Percentiles rank a stretch among this genome's conserved stretches.
Evolutionary conservation across 2,329 filamentous ascomycete species (phyloP).

Genomic region (Ophiocordyceps camponoti-saundersi): DNA sequence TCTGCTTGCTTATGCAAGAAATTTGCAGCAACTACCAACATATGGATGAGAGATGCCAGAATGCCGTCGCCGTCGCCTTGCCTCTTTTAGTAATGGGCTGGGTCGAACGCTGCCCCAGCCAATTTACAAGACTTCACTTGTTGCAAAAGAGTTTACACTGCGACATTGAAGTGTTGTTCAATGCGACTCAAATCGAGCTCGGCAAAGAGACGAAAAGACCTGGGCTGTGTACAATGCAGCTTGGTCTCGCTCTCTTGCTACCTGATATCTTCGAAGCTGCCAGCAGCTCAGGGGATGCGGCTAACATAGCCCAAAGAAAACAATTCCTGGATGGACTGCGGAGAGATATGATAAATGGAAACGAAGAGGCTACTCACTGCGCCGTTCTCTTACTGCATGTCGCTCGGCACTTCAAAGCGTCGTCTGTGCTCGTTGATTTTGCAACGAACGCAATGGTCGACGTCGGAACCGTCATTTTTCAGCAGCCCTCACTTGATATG

Average conservation of each 20-base stretch:
- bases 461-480: conserved; percentile 47
- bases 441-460: conserved; percentile 55
- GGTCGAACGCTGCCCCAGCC: conserved; percentile 46
- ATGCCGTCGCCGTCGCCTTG: conserved; percentile 42
- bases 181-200: conserved; percentile 46
- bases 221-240: conserved; percentile 45
- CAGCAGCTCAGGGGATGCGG: conserved; percentile 41
- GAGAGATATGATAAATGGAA: conserved; percentile 45
- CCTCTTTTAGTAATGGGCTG: conserved; percentile 47
- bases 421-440: conserved; percentile 47
- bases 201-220: conserved; percentile 39
- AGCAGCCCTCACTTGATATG: conserved; percentile 26
- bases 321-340: conserved; percentile 45
- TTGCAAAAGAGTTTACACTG: conserved; percentile 45
- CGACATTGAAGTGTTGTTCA: conserved; percentile 49
- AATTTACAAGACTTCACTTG: conserved; percentile 47
- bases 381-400: conserved; percentile 44
- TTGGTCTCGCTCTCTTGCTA: conserved; percentile 42
- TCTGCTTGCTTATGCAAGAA: conserved; percentile 46
- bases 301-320: conserved; percentile 42
- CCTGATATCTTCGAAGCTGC: conserved; percentile 56
- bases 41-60: conserved; percentile 46
- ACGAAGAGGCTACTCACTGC: conserved; percentile 51
- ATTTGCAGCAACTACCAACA: conserved; percentile 51
- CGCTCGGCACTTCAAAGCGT: conserved; percentile 45